Evolutionary conservation across 805 yeast genomes (phyloP).

Genomic region (Ogataea salicorniae): DNA sequence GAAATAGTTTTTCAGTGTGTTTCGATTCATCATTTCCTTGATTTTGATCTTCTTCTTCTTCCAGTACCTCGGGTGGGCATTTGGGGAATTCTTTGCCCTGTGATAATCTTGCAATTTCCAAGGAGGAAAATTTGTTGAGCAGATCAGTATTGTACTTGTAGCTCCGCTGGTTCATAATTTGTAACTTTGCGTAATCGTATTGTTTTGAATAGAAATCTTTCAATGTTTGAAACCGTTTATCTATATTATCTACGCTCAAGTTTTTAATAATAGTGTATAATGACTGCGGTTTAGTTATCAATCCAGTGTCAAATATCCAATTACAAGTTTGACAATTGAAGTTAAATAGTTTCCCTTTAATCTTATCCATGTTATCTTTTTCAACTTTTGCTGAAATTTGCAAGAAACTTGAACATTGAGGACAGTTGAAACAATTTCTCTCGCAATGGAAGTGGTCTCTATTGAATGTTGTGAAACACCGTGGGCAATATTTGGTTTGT

Average conservation of each 20-base stretch:
- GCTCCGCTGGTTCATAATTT: conserved; percentile 3
- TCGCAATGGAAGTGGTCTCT: conserved; percentile 17
- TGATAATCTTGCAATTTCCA: conserved; percentile 17
- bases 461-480: conserved; percentile 16
- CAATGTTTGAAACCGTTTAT: conserved; percentile 12
- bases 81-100: not conserved
- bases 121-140: conserved; percentile 12
- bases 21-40: not conserved
- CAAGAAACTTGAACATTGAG: conserved; percentile 23
- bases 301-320: conserved; percentile 33
- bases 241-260: conserved; percentile 6
- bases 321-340: conserved; percentile 35
- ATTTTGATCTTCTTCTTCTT: too few species aligned
- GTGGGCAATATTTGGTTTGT: conserved; percentile 24
- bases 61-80: too few species aligned
- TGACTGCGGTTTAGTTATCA: conserved; percentile 38
- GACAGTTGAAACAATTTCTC: conserved; percentile 33
- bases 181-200: conserved; percentile 11
- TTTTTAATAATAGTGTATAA: conserved; percentile 26
- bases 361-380: conserved; percentile 5
- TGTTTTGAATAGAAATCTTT: conserved; percentile 13
- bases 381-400: conserved; percentile 14
- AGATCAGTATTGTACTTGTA: conserved; percentile 8
- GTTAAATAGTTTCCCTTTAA: conserved; percentile 31
- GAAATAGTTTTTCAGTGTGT: conserved; percentile 5